A percentile compares a stretch with the other conserved stretches of the same genome.
Evolutionary conservation across 176 grass and related monocot genomes (phyloP).

Genomic region (Rhynchospora pubera): DNA sequence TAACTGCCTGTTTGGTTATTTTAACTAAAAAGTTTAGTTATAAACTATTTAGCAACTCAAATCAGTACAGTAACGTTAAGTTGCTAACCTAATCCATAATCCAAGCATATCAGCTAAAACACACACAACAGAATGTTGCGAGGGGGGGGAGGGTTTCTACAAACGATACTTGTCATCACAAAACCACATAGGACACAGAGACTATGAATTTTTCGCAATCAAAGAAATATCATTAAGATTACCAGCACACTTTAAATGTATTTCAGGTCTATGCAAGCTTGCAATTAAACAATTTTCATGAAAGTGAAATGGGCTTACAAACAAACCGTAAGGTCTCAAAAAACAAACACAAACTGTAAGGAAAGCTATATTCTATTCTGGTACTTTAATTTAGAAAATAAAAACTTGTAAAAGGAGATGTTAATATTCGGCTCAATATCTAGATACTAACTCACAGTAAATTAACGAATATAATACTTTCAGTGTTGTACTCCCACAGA

Average conservation of each 20-base stretch:
- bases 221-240: not conserved
- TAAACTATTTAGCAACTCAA: too few species aligned
- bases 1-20: too few species aligned
- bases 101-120: too few species aligned
- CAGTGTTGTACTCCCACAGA: conserved; percentile 1
- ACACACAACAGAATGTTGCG: too few species aligned
- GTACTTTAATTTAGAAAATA: not conserved
- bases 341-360: not conserved
- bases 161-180: too few species aligned
- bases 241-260: not conserved
- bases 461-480: conserved; percentile 21
- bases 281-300: too few species aligned
- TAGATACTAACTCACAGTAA: not conserved
- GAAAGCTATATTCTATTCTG: not conserved
- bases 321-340: not conserved
- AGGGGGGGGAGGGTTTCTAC: too few species aligned
- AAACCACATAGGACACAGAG: too few species aligned
- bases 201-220: not conserved
- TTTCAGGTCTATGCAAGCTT: not conserved
- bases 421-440: not conserved
- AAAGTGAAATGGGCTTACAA: not conserved
- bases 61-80: too few species aligned
- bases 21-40: too few species aligned
- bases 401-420: not conserved
- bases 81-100: too few species aligned